Evolutionary conservation across 495 filamentous ascomycete genomes (phyloP), one percentile per base, ranked within the genome.

Genomic region (Neurospora sp.): DNA sequence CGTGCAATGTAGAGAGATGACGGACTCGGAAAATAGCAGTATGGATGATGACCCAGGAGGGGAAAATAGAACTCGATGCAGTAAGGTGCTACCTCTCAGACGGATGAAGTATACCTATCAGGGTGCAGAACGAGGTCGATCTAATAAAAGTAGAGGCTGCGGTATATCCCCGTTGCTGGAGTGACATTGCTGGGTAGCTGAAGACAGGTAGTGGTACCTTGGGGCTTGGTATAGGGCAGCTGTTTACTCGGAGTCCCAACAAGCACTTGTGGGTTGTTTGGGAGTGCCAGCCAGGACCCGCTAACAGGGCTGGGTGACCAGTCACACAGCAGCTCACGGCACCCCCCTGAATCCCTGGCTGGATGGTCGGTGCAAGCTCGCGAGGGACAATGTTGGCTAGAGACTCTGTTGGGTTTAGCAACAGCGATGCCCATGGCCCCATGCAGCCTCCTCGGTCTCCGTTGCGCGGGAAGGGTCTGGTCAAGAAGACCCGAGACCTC

Each of bases 81-180:
- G 53, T 37, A 35, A 35, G 22, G 22, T 61, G 22, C 10, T 59
- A 59, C 27, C 22, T 61, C 20, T 61, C 27, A 4, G 41, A 71
- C 27, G 35, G 44, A 40, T 18, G 76, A 70, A 59, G 53, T 41
- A 59, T 48, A 70, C 45, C 71, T 77, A 73, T 77, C 77, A 78
- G 72, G 70, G 22, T 75, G 74, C 71, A 76, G 72, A 76, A 37
- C 68, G 71, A 41, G 31, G 44, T 79, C 74, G 14, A 65, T 35
- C 53, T 65, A 65, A 65, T 76, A 78, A 81, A 77, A 79, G 77
- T 77, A 77, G 74, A 70, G 44, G 76, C 45, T 71, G 70, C 42
- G 35, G 44, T 71, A 31, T 61, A 3, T 61, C 5, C 53, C 53
- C 70, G 76, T 69, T 40, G 31, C 22, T 70, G 73, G 59, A 69